phyloP scores from a whole-genome alignment of 345 rosid species.

The Nephelium lappaceum region DNA sequence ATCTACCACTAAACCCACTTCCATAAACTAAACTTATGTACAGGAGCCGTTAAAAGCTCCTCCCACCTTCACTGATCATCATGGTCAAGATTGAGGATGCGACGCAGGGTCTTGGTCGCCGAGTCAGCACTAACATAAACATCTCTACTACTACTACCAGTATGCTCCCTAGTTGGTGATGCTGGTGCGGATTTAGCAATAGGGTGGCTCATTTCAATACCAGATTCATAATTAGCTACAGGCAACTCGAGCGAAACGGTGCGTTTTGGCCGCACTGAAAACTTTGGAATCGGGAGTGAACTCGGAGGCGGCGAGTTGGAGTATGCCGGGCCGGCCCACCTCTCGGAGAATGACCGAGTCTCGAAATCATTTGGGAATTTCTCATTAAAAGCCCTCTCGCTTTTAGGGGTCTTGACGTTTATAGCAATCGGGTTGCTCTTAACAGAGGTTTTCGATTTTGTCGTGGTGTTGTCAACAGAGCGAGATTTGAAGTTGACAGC shows the following conservation, averaged over 20 bases:
- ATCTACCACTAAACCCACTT: conserved; percentile 47
- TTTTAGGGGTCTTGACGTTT: conserved; percentile 26
- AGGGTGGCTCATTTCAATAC: conserved; percentile 41
- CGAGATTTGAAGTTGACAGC: conserved; percentile 10
- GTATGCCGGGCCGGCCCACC: conserved; percentile 98
- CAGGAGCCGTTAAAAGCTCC: conserved; percentile 44
- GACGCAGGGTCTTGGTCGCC: conserved; percentile 88
- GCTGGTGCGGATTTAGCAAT: conserved; percentile 83
- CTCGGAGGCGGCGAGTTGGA: conserved; percentile 97
- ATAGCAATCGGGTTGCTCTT: conserved; percentile 66
- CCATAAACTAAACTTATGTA: conserved; percentile 41
- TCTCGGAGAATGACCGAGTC: conserved; percentile 60
- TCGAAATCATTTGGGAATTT: conserved; percentile 39
- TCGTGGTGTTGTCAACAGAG: conserved; percentile 17
- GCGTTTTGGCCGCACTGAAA: conserved; percentile 66
- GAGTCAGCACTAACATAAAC: conserved; percentile 63
- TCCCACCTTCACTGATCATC: conserved; percentile 54
- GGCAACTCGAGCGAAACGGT: conserved; percentile 68
- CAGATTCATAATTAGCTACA: conserved; percentile 23
- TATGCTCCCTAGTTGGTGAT: conserved; percentile 69
- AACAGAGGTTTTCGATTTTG: conserved; percentile 14
- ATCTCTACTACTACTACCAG: conserved; percentile 37
- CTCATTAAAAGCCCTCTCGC: conserved; percentile 32
- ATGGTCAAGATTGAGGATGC: conserved; percentile 85
- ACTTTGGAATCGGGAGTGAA: conserved; percentile 90